Conservation (phyloP, 805 yeast genomes). For the Kodamaea sagamina region DNA sequence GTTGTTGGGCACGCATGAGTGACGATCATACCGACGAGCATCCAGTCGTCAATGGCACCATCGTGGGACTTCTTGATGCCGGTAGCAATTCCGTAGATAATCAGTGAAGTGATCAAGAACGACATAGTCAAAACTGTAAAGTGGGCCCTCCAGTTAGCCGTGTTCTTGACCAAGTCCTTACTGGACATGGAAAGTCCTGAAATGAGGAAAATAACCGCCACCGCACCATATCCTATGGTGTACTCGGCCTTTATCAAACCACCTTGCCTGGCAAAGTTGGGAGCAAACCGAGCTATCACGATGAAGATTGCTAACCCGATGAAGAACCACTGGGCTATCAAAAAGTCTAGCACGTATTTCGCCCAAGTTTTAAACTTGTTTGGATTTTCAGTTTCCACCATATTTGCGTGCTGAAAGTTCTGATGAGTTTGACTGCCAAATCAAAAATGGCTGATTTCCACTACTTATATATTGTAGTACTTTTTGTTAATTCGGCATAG, state of each 20-base stretch:
- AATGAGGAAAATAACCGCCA: conserved; percentile 78
- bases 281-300: conserved; percentile 74
- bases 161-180: conserved; percentile 57
- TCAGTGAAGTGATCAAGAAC: conserved; percentile 69
- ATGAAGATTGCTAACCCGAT: conserved; percentile 69
- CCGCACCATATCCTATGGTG: conserved; percentile 82
- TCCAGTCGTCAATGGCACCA: conserved; percentile 67
- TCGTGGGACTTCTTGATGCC: conserved; percentile 63
- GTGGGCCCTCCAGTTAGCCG: conserved; percentile 83
- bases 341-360: conserved; percentile 25
- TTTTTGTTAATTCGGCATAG: no score
- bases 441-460: no score
- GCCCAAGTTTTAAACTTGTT: not conserved
- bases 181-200: conserved; percentile 81
- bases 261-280: conserved; percentile 80
- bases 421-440: no score
- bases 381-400: not conserved
- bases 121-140: conserved; percentile 64
- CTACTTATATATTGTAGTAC: no score
- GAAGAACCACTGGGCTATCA: conserved; percentile 70
- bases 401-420: no score
- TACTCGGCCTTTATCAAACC: conserved; percentile 76
- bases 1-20: conserved; percentile 92
- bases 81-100: conserved; percentile 69
- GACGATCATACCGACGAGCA: conserved; percentile 76